Evolutionary conservation across 352 stramenopile species (phyloP).

Genomic region (Phytophthora pini): DNA sequence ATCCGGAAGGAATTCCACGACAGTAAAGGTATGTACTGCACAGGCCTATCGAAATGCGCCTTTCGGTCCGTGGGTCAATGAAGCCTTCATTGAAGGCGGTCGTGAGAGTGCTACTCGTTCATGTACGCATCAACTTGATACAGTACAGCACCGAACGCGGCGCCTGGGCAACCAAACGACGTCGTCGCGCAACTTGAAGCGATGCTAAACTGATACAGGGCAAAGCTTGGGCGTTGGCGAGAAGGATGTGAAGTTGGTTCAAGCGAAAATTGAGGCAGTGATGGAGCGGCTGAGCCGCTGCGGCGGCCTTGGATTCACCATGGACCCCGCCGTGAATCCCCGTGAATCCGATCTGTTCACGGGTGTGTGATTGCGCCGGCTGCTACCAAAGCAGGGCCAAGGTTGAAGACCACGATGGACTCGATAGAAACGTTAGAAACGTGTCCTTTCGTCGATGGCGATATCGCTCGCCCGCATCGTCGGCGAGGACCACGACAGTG

Average conservation of each 20-base stretch:
- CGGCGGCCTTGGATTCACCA: neutral
- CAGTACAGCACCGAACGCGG: neutral
- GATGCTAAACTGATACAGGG: constrained; percentile 25
- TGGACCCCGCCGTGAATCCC: constrained; percentile 15
- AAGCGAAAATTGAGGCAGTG: constrained; percentile 10
- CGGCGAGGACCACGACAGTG: too few relatives aligned
- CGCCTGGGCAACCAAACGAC: constrained; percentile 25
- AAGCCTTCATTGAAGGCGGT: neutral
- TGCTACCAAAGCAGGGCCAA: constrained; percentile 27
- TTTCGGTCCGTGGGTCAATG: neutral
- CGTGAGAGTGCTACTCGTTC: neutral
- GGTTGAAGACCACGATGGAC: constrained; percentile 17
- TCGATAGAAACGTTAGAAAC: constrained; percentile 26
- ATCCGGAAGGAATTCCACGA: constrained; percentile 2
- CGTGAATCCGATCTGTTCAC: constrained; percentile 20
- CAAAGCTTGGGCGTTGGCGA: constrained; percentile 2
- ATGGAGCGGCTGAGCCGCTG: neutral
- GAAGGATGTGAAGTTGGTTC: constrained; percentile 24
- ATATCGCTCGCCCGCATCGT: too few relatives aligned
- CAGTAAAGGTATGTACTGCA: constrained; percentile 10
- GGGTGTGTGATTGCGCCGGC: constrained; percentile 26
- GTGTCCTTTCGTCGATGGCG: too few relatives aligned
- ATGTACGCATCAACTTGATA: neutral
- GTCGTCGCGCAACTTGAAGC: constrained; percentile 9
- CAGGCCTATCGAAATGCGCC: constrained; percentile 1